Base-by-base conservation (phyloP, 192 early-diverging fungal species). In the Entophlyctis luteolus region DNA sequence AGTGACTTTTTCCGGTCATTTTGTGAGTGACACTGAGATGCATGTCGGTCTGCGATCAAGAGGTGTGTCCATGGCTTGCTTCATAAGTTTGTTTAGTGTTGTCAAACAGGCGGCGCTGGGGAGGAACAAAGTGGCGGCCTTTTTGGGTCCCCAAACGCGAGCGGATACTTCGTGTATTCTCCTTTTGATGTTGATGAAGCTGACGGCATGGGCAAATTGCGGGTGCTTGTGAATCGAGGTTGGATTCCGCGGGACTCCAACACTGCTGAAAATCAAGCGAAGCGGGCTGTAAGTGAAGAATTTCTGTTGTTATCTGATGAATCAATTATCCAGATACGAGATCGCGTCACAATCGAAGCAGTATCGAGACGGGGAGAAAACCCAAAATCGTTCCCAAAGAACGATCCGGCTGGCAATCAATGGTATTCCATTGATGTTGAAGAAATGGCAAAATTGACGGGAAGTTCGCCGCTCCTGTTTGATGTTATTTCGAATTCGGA, bases 361-460 rank as follows among this genome's bases (percentile, higher is more conserved):
- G 78, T 91, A 55, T 70, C 89, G 45, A 78, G 89, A 63, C 56
- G 60, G 2, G 76, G 86, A 1, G 89, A 87, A 70, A 73, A 68
- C 47, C 49, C 69, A 29, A 36, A 55, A 45, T 47, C 52, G 56
- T 70, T 68, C 42, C 48, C 80, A 57, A 55, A 73, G 71, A 90
- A 86, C 70, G 71, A 78, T 1, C 72, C 38, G 60, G 63, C 0
- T 85, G 86, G 47, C 58, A 90, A 90, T 56, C 78, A 91, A 71
- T 96, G 94, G 94, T 91, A 85, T 72, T 90, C 83, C 63, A 56
- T 88, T 18, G 91, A 96, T 73, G 48, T 92, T 35, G 81, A 85
- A 4, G 82, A 79, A 16, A 96, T 96, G 92, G 80, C 89, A 27
- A 66, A 85, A 49, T 72, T 78, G 57, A 79, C 84, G 0, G 68